Evolutionary conservation across 345 rosid genomes (phyloP).

Genomic region (Rhodamnia rubescens): DNA sequence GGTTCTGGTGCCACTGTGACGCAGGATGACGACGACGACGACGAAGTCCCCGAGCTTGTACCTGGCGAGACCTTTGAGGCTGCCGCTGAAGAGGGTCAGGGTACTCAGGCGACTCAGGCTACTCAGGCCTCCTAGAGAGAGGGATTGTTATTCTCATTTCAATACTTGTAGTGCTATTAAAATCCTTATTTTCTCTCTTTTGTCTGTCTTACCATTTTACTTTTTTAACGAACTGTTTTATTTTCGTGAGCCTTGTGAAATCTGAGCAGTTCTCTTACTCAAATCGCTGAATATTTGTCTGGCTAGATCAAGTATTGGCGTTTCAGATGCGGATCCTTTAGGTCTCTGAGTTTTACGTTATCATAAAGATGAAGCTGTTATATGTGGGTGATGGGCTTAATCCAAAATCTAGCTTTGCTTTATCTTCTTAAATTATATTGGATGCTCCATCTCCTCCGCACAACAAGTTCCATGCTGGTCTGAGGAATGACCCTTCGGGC

Average conservation of each 20-base stretch:
- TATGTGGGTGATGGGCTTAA: background rate
- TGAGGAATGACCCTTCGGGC: background rate
- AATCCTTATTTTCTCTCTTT: background rate
- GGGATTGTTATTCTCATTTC: background rate
- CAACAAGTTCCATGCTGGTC: background rate
- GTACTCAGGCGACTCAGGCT: conserved; percentile 10
- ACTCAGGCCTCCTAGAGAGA: conserved; percentile 9
- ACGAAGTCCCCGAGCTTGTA: conserved; percentile 81
- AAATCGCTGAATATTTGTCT: background rate
- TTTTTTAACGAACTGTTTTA: background rate
- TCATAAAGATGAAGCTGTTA: background rate
- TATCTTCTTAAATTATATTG: background rate
- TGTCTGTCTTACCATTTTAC: background rate
- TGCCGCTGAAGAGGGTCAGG: conserved; percentile 67
- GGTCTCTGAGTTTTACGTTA: background rate
- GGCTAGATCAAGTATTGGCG: background rate
- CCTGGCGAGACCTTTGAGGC: conserved; percentile 81
- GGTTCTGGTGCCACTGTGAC: conserved; percentile 20
- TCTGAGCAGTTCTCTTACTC: background rate
- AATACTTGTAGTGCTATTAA: background rate
- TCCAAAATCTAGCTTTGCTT: background rate
- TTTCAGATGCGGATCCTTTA: background rate
- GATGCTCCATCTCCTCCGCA: background rate
- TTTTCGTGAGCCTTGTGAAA: background rate
- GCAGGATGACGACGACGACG: conserved; percentile 67